phyloP scores from a whole-genome alignment of 345 rosid genomes.

The Populus alba region DNA sequence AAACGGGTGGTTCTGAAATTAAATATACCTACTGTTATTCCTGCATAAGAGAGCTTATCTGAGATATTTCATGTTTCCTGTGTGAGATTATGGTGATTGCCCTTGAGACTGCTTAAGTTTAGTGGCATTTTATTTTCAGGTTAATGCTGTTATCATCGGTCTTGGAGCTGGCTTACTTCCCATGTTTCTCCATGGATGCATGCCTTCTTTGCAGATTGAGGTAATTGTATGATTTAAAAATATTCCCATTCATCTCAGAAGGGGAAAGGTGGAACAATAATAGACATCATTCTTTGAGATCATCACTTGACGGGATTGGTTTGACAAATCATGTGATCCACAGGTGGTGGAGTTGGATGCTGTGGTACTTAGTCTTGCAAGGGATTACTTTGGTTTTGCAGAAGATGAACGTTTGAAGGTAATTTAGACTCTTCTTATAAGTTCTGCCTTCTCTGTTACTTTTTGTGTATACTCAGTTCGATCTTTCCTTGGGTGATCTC shows the following conservation, averaged over 20 bases:
- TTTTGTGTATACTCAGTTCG: too few species aligned
- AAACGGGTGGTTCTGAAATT: neutral
- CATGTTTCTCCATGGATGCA: slow-evolving; percentile 76
- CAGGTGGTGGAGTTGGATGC: slow-evolving; percentile 94
- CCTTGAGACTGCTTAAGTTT: neutral
- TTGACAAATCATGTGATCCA: slow-evolving; percentile 13
- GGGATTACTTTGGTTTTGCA: slow-evolving; percentile 64
- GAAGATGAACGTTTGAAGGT: slow-evolving; percentile 68
- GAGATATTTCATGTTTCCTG: neutral
- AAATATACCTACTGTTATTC: neutral
- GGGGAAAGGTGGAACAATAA: neutral
- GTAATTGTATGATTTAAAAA: slow-evolving; percentile 33
- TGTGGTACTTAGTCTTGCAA: slow-evolving; percentile 53
- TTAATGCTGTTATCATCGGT: slow-evolving; percentile 75
- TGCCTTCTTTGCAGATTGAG: slow-evolving; percentile 64
- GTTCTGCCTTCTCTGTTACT: neutral
- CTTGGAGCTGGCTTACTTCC: slow-evolving; percentile 98
- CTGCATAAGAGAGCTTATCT: too few species aligned
- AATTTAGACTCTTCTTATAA: neutral
- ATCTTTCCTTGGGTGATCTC: neutral
- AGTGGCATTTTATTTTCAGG: slow-evolving; percentile 36
- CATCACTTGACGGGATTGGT: slow-evolving; percentile 4
- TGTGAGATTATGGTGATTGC: neutral
- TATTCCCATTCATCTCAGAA: neutral
- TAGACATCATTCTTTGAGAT: slow-evolving; percentile 7